Conservation (phyloP, 2,329 filamentous ascomycete species). For the Dactylellina parvicollis region DNA sequence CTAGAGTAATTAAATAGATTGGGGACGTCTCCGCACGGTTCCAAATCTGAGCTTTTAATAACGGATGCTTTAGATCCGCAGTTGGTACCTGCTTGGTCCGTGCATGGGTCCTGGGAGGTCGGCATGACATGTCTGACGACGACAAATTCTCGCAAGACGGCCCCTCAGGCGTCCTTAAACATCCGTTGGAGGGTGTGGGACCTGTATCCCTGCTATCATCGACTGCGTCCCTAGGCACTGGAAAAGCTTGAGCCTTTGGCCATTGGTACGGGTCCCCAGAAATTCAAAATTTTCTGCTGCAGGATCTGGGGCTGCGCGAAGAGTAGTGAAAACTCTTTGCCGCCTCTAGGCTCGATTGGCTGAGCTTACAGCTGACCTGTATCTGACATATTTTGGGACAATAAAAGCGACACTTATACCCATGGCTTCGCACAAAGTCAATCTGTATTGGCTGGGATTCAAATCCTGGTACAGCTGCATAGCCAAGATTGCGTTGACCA, state of each 20-base stretch:
- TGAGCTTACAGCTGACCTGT: constrained; percentile 29
- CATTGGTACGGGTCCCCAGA: constrained; percentile 37
- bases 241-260: constrained; percentile 16
- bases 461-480: constrained; percentile 32
- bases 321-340: constrained; percentile 4
- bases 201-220: constrained; percentile 3
- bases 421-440: constrained; percentile 13
- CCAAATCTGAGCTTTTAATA: constrained; percentile 34
- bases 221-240: constrained; percentile 36
- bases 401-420: constrained; percentile 18
- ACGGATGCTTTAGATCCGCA: constrained; percentile 38
- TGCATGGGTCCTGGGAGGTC: constrained; percentile 19
- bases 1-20: constrained; percentile 29
- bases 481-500: constrained; percentile 39
- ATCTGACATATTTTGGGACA: constrained; percentile 23
- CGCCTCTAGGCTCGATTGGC: constrained; percentile 18
- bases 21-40: constrained; percentile 12
- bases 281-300: constrained; percentile 2
- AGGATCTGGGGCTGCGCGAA: constrained; percentile 16
- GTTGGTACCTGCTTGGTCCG: constrained; percentile 27
- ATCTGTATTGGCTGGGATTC: constrained; percentile 41
- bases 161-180: constrained; percentile 2
- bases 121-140: constrained; percentile 26
- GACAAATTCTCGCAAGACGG: constrained; percentile 43
- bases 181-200: constrained; percentile 14